Base-by-base conservation (phyloP, 768 basidiomycete genomes). In the Mycena chlorophos region DNA sequence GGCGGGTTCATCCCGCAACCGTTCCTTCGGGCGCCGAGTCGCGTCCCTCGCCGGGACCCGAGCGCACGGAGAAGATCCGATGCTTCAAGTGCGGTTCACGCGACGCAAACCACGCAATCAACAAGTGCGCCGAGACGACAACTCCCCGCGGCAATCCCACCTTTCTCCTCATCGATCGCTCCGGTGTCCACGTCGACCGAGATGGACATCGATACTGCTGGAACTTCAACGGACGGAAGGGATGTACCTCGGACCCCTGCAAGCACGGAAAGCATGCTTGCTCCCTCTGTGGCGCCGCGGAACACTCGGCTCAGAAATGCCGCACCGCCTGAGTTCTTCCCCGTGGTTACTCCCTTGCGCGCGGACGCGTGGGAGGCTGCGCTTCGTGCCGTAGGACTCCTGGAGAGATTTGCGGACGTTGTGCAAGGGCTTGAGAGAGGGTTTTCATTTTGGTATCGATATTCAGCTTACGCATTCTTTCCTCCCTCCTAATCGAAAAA, bases 381-480 rank as follows among this genome's bases (percentile, higher is more conserved):
- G 0, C 58, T 68, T 8, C 31, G n/a, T 4, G 20, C 25, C 0
- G 57, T 49, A 6, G 54, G 52, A 10, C 12, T 63, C 16, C 53
- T 63, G 4, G 29, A 63, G 26, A 17, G 25, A 23, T 69, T 68
- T 31, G 3, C 46, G 2, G 64, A 70, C 51, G 55, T 69, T 28
- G 64, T 60, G 23, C 48, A 14, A 5, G 61, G 64, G 31, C 60
- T 70, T 39, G 38, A n/a, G 53, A 16, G 14, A 57, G 30, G 62
- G 68, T 17, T 68, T 69, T 47, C 54, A 65, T 48, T 61, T 69
- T 54, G 66, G 65, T 2, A 39, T 67, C 13, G 23, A 39, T 6
- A 50, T 58, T 4, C 28, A 27, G 8, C 25, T 55, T 25, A 4
- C 30, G 5, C 12, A 49, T 5, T 55, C 65, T 3, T 65, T 58